A percentile compares a stretch with the other conserved stretches of the same genome.
phyloP scores from a whole-genome alignment of 1,284 basidiomycete genomes.

The Malassezia equina region DNA sequence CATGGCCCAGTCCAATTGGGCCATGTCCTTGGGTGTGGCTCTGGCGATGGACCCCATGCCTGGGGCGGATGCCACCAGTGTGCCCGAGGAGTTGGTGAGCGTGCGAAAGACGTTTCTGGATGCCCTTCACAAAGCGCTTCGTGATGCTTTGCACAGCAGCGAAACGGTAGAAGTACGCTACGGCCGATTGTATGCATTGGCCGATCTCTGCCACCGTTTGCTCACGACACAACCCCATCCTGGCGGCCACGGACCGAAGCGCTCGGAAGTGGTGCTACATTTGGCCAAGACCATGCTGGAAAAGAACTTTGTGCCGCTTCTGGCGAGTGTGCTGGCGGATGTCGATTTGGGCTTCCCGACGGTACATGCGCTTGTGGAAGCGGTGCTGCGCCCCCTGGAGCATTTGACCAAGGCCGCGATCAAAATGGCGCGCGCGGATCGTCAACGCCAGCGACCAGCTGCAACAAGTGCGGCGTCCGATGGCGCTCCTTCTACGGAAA shows the following conservation, averaged over 20 bases:
- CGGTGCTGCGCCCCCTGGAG: conserved; percentile 79
- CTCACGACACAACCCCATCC: conserved; percentile 64
- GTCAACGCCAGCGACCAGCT: conserved; percentile 6
- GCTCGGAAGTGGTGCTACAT: conserved; percentile 67
- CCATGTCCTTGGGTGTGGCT: conserved; percentile 79
- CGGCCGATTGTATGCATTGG: conserved; percentile 74
- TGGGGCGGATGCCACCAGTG: conserved; percentile 52
- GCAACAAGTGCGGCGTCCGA: not conserved
- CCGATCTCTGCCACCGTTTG: conserved; percentile 77
- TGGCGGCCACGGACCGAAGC: conserved; percentile 10
- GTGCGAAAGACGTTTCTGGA: conserved; percentile 85
- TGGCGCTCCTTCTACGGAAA: not conserved
- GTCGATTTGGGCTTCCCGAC: conserved; percentile 93
- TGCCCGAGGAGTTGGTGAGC: conserved; percentile 62
- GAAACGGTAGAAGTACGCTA: conserved; percentile 70
- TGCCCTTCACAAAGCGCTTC: conserved; percentile 72
- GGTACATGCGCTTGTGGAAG: conserved; percentile 70
- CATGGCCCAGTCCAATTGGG: conserved; percentile 56
- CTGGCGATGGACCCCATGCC: conserved; percentile 73
- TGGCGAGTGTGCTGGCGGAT: conserved; percentile 81
- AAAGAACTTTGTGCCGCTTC: conserved; percentile 82
- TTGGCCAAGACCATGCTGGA: conserved; percentile 97
- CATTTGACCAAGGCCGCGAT: conserved; percentile 90
- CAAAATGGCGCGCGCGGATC: conserved; percentile 80
- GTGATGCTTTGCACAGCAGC: conserved; percentile 59